Base-by-base conservation (phyloP, 176 grass and related monocot genomes). In the Musa acuminata region DNA sequence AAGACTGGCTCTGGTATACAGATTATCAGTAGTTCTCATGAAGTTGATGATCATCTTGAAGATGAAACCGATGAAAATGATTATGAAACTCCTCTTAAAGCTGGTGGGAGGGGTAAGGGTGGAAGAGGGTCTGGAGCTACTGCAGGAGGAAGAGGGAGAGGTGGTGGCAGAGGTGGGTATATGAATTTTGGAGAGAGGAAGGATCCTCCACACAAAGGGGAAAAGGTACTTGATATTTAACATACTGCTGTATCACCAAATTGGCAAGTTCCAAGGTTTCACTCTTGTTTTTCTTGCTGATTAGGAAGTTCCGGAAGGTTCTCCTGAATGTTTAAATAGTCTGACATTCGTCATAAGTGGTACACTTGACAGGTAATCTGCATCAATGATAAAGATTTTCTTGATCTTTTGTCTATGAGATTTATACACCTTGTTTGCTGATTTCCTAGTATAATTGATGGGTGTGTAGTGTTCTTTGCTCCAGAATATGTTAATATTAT, bases 111-210 rank as follows among this genome's bases (percentile, higher is more conserved):
- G 49, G 89, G 86, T 50, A 86, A 81, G 43, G 81, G 85, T 72
- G 83, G 89, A 81, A 79, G 89, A 80, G 85, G 85, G 79, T 68
- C 76, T 70, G 89, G 81, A 84, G 75, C 80, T 55, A 66, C 82
- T 62, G 27, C 86, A 75, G 88, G 78, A 69, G 95, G 88, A 9
- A 87, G 90, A 91, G 95, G 95, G 49, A 86, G 88, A 84, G 95
- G 88, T 8, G 88, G 88, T 79, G 91, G 95, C 35, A 91, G 96
- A 78, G 96, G 96, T 77, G 85, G 72, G 80, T 99, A 86, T 75
- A 95, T 95, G 91, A 94, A 91, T 89, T 99, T 94, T 83, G 96
- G 91, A 79, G 96, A 99, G 67, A 91, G 96, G 73, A 91, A 94
- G 81, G 96, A 99, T 65, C 96, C 96, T 26, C 96, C 96, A 64